A percentile compares a stretch with the other conserved stretches of the same genome.
Evolutionary conservation across 805 yeast genomes (phyloP).

Genomic region (Saccharomycopsis sp.): DNA sequence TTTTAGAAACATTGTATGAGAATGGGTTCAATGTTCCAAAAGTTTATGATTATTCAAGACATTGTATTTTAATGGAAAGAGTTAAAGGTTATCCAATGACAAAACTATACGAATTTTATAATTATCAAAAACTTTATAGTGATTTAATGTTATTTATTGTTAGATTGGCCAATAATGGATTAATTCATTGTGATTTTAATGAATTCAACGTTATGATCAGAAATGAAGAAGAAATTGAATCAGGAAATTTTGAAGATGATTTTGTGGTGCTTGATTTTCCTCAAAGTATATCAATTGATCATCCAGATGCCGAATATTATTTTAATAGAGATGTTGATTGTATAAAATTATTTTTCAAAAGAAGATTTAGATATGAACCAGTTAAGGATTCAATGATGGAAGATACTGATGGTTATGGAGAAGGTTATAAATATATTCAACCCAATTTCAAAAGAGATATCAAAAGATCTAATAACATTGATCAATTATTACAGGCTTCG

Average conservation of each 20-base stretch:
- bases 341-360: conserved; percentile 70
- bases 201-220: conserved; percentile 90
- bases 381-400: conserved; percentile 56
- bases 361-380: conserved; percentile 69
- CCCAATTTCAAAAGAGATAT: conserved; percentile 79
- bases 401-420: conserved; percentile 74
- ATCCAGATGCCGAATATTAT: conserved; percentile 76
- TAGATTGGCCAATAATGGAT: conserved; percentile 72
- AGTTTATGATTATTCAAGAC: conserved; percentile 85
- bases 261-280: conserved; percentile 97
- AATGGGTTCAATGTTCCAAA: conserved; percentile 81
- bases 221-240: conserved; percentile 38
- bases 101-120: conserved; percentile 57
- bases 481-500: conserved; percentile 83
- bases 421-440: conserved; percentile 63
- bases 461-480: conserved; percentile 55
- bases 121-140: conserved; percentile 65
- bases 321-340: conserved; percentile 92
- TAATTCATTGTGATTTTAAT: conserved; percentile 95
- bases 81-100: conserved; percentile 88
- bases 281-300: conserved; percentile 91
- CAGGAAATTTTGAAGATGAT: conserved; percentile 42
- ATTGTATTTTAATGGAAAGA: conserved; percentile 86
- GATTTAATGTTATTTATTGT: conserved; percentile 83
- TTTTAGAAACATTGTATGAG: conserved; percentile 64